phyloP scores from a whole-genome alignment of 2,329 filamentous ascomycete genomes.

The Penicillium sp. region DNA sequence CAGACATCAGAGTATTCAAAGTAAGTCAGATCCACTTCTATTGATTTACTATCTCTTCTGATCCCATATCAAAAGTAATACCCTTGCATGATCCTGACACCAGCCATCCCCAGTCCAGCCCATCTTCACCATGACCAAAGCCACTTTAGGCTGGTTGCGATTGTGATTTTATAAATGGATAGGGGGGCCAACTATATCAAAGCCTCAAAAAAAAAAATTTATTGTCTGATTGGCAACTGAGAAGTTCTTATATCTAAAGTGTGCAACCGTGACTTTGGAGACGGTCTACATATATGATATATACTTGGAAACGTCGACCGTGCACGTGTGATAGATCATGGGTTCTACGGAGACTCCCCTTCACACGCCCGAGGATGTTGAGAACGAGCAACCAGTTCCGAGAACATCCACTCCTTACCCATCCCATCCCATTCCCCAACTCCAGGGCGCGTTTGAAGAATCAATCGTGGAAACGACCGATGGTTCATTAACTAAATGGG shows the following conservation, averaged over 20 bases:
- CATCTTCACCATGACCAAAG: slow-evolving; percentile 10
- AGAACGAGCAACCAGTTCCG: background rate
- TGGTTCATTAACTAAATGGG: slow-evolving; percentile 25
- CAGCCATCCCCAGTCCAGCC: slow-evolving; percentile 4
- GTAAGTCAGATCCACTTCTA: slow-evolving; percentile 7
- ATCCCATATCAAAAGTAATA: background rate
- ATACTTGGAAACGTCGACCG: background rate
- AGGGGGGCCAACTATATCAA: background rate
- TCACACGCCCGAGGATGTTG: background rate
- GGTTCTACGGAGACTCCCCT: background rate
- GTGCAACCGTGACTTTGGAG: background rate
- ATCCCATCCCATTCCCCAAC: slow-evolving; percentile 42
- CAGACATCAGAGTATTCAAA: background rate
- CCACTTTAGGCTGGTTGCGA: slow-evolving; percentile 8
- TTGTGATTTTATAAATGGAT: slow-evolving; percentile 25
- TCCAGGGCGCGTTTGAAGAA: slow-evolving; percentile 49
- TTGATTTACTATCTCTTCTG: background rate
- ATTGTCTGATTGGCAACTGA: background rate
- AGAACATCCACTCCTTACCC: slow-evolving; percentile 26
- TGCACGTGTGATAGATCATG: background rate
- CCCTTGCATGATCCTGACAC: slow-evolving; percentile 9
- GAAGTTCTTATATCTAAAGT: background rate
- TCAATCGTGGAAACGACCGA: slow-evolving; percentile 43
- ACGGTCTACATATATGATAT: background rate
- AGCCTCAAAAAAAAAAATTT: background rate